Evolutionary conservation across 164 flowering plant genomes (phyloP).

Genomic region (Chimonanthus salicifolius): DNA sequence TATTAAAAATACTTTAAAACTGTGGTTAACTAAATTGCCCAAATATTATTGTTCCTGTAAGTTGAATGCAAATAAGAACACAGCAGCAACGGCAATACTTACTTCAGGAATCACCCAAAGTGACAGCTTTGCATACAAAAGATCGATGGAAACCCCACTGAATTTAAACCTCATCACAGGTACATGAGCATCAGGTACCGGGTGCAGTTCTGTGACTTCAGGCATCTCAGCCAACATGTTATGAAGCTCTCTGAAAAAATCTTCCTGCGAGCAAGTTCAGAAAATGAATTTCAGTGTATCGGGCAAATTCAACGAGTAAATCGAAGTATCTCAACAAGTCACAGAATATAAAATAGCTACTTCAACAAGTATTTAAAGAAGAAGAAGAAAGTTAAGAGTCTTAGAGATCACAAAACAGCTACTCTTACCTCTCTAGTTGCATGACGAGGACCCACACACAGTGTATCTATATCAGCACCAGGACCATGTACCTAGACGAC

Average conservation of each 20-base stretch:
- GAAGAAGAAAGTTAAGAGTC: not conserved
- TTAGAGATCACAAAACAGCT: conserved; percentile 10
- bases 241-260: conserved; percentile 78
- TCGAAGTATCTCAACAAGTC: not conserved
- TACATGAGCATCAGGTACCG: conserved; percentile 96
- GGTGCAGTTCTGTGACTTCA: conserved; percentile 86
- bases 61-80: not conserved
- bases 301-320: conserved; percentile 4
- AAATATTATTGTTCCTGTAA: too few species aligned
- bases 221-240: conserved; percentile 77
- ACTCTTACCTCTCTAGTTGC: conserved; percentile 77
- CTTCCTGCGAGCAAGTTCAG: conserved; percentile 49
- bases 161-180: conserved; percentile 92
- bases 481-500: conserved; percentile 89
- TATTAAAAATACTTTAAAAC: too few species aligned
- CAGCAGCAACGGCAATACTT: conserved; percentile 22
- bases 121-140: conserved; percentile 78
- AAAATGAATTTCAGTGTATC: conserved; percentile 6
- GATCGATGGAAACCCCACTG: conserved; percentile 86
- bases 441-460: conserved; percentile 93
- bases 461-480: conserved; percentile 97
- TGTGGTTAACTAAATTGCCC: too few species aligned
- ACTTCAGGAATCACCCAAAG: conserved; percentile 95
- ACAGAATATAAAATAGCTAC: not conserved
- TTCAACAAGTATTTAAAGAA: too few species aligned